Percentiles rank a stretch among this genome's conserved stretches.
Evolutionary conservation across 208 protist genomes (phyloP).

Genomic region (Trypanosoma avium): DNA sequence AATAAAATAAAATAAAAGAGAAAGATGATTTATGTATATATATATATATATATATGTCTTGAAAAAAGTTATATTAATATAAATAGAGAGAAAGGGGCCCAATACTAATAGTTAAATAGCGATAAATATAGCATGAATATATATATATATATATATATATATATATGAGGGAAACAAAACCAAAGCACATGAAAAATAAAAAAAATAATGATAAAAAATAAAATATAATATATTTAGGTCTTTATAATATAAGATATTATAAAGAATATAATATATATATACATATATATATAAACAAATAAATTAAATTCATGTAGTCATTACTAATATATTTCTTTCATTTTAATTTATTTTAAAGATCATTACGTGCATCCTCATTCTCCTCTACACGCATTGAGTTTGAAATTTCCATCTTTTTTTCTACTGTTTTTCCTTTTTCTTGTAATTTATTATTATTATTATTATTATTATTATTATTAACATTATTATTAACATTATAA

Average conservation of each 20-base stretch:
- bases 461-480: constrained; percentile 4
- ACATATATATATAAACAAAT: constrained; percentile 18
- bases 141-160: background rate
- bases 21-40: no score
- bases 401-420: background rate
- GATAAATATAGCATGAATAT: no score
- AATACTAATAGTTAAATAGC: no score
- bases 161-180: background rate
- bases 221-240: no score
- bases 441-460: background rate
- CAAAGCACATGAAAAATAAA: background rate
- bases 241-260: background rate
- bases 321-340: background rate
- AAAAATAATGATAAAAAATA: background rate
- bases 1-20: no score
- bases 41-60: no score
- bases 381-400: background rate
- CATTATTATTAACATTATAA: constrained; percentile 4
- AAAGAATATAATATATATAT: background rate
- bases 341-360: constrained; percentile 21
- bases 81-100: no score
- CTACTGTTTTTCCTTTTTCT: background rate
- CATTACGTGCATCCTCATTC: background rate
- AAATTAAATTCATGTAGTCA: constrained; percentile 8
- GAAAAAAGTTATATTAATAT: no score